Percentiles rank a stretch among this genome's conserved stretches.
These are phyloP conservation scores for Hymenoscyphus fructigenus DNA, from an alignment of 2,329 filamentous ascomycete species.

Conservation along the genomic window DNA sequence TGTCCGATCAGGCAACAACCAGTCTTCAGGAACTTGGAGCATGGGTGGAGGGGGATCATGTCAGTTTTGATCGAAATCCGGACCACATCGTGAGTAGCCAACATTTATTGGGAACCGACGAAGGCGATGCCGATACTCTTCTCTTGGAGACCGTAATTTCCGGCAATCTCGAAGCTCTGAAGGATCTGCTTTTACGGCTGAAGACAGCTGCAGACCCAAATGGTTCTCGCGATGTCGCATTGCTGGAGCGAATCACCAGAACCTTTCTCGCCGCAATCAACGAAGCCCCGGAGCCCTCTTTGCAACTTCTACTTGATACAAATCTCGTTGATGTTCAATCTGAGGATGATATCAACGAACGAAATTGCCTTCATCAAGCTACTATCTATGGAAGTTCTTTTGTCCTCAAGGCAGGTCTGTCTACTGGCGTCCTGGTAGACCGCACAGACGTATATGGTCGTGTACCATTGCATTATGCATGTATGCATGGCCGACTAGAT, in stretches of 20 bases:
- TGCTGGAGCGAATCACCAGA: slow-evolving; percentile 77
- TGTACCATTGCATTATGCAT: slow-evolving; percentile 92
- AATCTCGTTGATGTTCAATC: slow-evolving; percentile 85
- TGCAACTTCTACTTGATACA: slow-evolving; percentile 76
- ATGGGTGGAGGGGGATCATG: slow-evolving; percentile 94
- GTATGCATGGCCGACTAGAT: slow-evolving; percentile 85
- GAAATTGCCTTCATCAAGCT: slow-evolving; percentile 95
- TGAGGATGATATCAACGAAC: slow-evolving; percentile 95
- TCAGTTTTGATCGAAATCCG: slow-evolving; percentile 67
- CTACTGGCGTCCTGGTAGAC: slow-evolving; percentile 71
- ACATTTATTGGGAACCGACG: slow-evolving; percentile 71
- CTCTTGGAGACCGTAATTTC: slow-evolving; percentile 83
- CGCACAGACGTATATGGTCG: slow-evolving; percentile 91
- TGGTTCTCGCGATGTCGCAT: slow-evolving; percentile 55
- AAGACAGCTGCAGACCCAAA: slow-evolving; percentile 52
- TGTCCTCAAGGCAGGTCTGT: slow-evolving; percentile 75
- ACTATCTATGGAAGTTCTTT: slow-evolving; percentile 85
- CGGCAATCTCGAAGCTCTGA: slow-evolving; percentile 74
- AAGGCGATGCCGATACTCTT: slow-evolving; percentile 85
- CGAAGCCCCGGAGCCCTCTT: slow-evolving; percentile 74
- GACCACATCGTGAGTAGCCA: slow-evolving; percentile 67
- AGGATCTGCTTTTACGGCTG: slow-evolving; percentile 79
- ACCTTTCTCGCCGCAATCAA: slow-evolving; percentile 89
- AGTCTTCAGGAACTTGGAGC: slow-evolving; percentile 91
- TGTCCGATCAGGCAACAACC: slow-evolving; percentile 97